A percentile compares a stretch with the other conserved stretches of the same genome.
Conservation (phyloP, 129 eudicot genomes). For the Flaveria brownii region DNA sequence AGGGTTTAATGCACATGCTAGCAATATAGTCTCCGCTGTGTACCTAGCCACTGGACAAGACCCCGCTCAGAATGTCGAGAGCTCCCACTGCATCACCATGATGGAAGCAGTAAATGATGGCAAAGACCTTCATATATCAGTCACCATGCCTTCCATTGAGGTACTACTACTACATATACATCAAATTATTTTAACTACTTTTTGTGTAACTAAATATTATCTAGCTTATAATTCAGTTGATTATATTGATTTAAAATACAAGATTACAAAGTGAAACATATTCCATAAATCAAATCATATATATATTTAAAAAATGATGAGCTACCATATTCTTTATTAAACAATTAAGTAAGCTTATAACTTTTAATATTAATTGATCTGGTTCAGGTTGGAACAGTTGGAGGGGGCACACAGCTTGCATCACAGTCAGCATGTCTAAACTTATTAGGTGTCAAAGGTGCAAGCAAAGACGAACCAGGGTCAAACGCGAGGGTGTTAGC, state of each 20-base stretch:
- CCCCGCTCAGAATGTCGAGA: slow-evolving; percentile 66
- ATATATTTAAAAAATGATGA: not conserved
- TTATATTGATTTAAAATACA: not conserved
- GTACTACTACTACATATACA: slow-evolving; percentile 24
- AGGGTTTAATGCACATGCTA: slow-evolving; percentile 72
- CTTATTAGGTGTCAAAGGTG: slow-evolving; percentile 59
- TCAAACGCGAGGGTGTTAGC: slow-evolving; percentile 49
- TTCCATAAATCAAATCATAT: too few species aligned
- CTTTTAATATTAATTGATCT: not conserved
- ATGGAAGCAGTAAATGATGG: slow-evolving; percentile 67
- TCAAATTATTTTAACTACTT: not conserved
- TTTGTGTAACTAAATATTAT: not conserved
- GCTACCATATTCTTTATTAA: not conserved
- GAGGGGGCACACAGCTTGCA: slow-evolving; percentile 63
- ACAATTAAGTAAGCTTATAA: not conserved
- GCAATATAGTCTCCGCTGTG: slow-evolving; percentile 62
- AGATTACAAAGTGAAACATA: not conserved
- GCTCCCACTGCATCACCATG: slow-evolving; percentile 70
- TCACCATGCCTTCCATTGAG: slow-evolving; percentile 61
- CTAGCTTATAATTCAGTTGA: not conserved
- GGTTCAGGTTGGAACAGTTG: slow-evolving; percentile 59
- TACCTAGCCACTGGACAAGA: slow-evolving; percentile 68
- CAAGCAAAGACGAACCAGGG: slow-evolving; percentile 45
- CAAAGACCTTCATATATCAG: slow-evolving; percentile 60
- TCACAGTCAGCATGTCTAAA: slow-evolving; percentile 61